A percentile compares a stretch with the other conserved stretches of the same genome.
phyloP scores from a whole-genome alignment of 1,284 basidiomycete genomes.

The Boletus semigastroideus region DNA sequence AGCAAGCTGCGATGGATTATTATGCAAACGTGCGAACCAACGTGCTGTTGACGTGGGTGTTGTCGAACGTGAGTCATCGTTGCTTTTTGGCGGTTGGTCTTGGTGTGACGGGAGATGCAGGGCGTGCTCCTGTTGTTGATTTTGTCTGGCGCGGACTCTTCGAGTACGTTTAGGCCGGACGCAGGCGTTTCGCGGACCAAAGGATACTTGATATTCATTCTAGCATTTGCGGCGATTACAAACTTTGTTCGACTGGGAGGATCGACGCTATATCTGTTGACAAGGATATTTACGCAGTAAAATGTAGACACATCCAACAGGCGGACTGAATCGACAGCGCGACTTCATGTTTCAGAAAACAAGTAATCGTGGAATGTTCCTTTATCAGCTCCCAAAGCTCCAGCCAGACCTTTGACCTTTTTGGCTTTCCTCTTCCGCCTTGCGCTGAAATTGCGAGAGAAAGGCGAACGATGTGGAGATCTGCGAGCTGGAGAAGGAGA shows the following conservation, averaged over 20 bases:
- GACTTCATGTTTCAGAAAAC: constrained; percentile 32
- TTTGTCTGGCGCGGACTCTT: constrained; percentile 63
- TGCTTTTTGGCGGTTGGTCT: background rate
- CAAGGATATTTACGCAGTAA: constrained; percentile 61
- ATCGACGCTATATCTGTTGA: constrained; percentile 63
- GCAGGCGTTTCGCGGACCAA: constrained; percentile 59
- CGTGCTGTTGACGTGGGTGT: constrained; percentile 82
- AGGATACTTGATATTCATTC: constrained; percentile 77
- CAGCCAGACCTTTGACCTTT: constrained; percentile 15
- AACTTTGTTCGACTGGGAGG: constrained; percentile 68
- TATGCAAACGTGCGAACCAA: constrained; percentile 92
- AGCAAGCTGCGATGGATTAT: constrained; percentile 81
- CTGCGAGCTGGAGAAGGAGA: constrained; percentile 42
- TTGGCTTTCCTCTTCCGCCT: constrained; percentile 18
- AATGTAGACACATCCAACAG: background rate
- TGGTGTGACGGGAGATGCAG: constrained; percentile 37
- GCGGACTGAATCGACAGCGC: background rate
- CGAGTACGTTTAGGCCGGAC: constrained; percentile 61
- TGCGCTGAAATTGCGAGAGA: constrained; percentile 11
- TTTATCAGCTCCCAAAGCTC: constrained; percentile 11
- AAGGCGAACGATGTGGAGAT: constrained; percentile 20
- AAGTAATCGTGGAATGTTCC: constrained; percentile 42
- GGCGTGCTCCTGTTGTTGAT: constrained; percentile 75
- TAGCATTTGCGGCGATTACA: constrained; percentile 76
- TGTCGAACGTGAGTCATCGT: constrained; percentile 68